Evolutionary conservation across 306 rosid genomes (phyloP), one percentile per base, ranked within the genome.

Genomic region (Astragalus membranaceus): DNA sequence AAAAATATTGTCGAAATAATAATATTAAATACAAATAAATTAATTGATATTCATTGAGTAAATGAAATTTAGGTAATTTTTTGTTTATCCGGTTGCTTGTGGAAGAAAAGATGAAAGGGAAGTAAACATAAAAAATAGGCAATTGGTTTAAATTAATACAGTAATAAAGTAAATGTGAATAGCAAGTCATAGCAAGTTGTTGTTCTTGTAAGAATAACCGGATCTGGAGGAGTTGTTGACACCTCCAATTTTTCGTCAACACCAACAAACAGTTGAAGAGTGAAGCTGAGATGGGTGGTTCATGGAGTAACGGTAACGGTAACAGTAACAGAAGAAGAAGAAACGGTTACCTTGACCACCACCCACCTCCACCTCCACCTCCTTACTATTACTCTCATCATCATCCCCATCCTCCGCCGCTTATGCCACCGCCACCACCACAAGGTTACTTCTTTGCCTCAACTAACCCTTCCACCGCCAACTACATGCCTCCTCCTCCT

Each of bases 251-350:
- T 3, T 3, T 26, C 30, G 2, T 26, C 30, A 26, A 26, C 30
- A 26, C 30, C 30, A 26, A 26, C 30, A 2, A 26, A 26, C 30
- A 26, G 0, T 26, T 26, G 30, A 26, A 26, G 30, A 26, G 39
- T 7, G 44, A 39, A 10, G 11, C 10, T 7, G 44, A 36, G 13
- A 92, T 90, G 98, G 97, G 98, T 33, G 82, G 64, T 83, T 90
- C 92, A n/a, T 78, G 87, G 87, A 83, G 96, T 56, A 74, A 75
- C 81, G 74, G 74, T 54, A 74, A 77, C 26, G 2, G 30, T 63
- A 65, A 65, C 71, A 79, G 88, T 36, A 74, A 73, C 83, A 80
- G 82, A 36, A 75, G 91, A 71, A 80, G 96, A 81, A 75, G 87
- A 67, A 76, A 78, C 85, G 64, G 53, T 73, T 76, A 88, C 30